phyloP scores from a whole-genome alignment of 148 eudicot genomes.

The Rhododendron molle region DNA sequence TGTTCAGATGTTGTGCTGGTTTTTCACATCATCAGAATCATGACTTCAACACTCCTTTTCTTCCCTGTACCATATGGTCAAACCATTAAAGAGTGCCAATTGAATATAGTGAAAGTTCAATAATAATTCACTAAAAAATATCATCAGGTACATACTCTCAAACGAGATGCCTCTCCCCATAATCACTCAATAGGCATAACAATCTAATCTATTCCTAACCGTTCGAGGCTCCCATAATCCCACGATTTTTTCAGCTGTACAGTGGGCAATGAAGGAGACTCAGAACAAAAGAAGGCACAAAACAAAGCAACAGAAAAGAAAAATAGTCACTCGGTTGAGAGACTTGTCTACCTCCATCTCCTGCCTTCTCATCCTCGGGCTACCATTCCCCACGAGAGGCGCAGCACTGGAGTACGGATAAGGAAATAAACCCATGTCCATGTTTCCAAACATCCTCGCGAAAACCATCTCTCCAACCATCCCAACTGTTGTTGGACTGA shows the following conservation, averaged over 20 bases:
- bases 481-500: slow-evolving; percentile 49
- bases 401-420: slow-evolving; percentile 45
- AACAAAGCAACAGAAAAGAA: slow-evolving; percentile 58
- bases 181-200: background rate
- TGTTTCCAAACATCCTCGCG: slow-evolving; percentile 60
- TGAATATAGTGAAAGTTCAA: background rate
- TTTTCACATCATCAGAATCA: background rate
- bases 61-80: background rate
- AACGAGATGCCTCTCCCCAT: background rate
- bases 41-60: background rate
- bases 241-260: background rate
- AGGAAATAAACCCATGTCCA: slow-evolving; percentile 36
- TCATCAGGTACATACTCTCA: background rate
- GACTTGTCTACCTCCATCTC: slow-evolving; percentile 67
- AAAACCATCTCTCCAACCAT: slow-evolving; percentile 70
- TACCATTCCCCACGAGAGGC: slow-evolving; percentile 24
- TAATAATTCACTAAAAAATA: background rate
- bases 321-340: slow-evolving; percentile 57
- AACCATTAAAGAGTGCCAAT: background rate
- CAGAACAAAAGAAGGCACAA: slow-evolving; percentile 46
- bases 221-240: background rate
- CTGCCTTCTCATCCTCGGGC: slow-evolving; percentile 67
- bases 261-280: background rate
- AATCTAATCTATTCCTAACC: background rate
- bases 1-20: background rate